Evolutionary conservation across 78 protist genomes (phyloP), one percentile per base, ranked within the genome.

Genomic region (Tieghemostelium lacteum): DNA sequence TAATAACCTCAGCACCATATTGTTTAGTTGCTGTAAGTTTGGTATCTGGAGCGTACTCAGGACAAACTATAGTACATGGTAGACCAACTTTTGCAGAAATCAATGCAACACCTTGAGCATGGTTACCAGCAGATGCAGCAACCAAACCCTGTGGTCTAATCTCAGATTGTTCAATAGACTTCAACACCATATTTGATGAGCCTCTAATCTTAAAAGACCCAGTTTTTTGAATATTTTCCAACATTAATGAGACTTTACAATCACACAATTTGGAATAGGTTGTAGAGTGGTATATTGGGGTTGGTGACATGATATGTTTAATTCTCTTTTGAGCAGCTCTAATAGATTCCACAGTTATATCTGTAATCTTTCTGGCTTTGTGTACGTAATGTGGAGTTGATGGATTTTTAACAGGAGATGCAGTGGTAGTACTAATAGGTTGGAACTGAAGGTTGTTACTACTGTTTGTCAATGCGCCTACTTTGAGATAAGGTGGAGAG

Each of bases 101-200:
- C 60, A 85, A 62, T 7, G 96, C 92, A 6, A 94, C 96, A 83
- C 96, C 96, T 29, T 94, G 96, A 17, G 96, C 92, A 52, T 94
- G 96, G 36, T 94, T 94, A 45, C 96, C 96, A 5, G 96, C 96
- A 70, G 95, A 91, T 1, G 94, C 83, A 33, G 95, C 95, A n/a
- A 94, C 88, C 33, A 94, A 37, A 49, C 94, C 94, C 37, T 50
- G 42, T 29, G 94, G 94, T 42, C 58, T 73, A 26, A 60, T 39
- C 2, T 37, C 64, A 60, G 66, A 67, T 20, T 73, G 76, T 31
- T 91, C 94, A 40, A 91, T 37, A 14, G 86, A 77, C 17, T 77
- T 29, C 5, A 91, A 22, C 6, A 91, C 94, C 94, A 91, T 91
- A 69, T 91, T 91, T 19, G 87, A 75, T 14, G 89, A 78, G 7